These are phyloP conservation scores for Pseudogymnoascus sp. DNA, from an alignment of 2,329 filamentous ascomycete genomes.

Conservation along the genomic window DNA sequence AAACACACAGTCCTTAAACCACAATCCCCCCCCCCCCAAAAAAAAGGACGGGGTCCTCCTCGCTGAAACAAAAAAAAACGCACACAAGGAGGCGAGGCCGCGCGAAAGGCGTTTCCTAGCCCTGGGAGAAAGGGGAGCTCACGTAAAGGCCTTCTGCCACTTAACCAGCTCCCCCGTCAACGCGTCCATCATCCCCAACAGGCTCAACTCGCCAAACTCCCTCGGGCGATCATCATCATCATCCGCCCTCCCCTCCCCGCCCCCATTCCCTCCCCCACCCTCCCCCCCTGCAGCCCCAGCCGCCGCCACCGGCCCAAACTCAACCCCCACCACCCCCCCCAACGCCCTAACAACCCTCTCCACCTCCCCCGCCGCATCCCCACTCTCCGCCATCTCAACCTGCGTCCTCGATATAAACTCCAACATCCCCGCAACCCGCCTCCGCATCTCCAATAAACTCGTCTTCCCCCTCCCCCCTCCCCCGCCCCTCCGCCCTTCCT, in stretches of 20 bases:
- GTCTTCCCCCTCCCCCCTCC: conserved; percentile 45
- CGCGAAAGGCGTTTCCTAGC: no score
- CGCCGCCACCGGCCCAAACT: conserved; percentile 22
- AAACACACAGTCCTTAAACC: no score
- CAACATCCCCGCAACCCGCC: conserved; percentile 72
- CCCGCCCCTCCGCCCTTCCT: conserved; percentile 25
- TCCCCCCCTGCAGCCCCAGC: no score
- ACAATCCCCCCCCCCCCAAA: no score
- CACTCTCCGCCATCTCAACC: conserved; percentile 64
- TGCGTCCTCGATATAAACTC: conserved; percentile 88
- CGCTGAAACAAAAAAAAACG: neutral
- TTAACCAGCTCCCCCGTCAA: conserved; percentile 32
- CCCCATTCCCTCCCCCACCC: conserved; percentile 33
- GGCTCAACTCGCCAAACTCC: conserved; percentile 61
- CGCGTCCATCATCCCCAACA: conserved; percentile 32
- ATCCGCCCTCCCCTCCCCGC: conserved; percentile 15
- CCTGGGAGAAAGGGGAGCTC: no score
- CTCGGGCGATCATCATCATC: conserved; percentile 25
- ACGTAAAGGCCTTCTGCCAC: conserved; percentile 28
- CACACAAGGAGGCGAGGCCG: no score
- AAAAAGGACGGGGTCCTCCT: no score
- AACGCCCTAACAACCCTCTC: conserved; percentile 23
- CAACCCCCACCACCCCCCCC: neutral
- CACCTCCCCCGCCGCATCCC: conserved; percentile 30
- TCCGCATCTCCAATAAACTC: conserved; percentile 81